Conservation (phyloP, 768 basidiomycete genomes). For the Myochromella boudieri region DNA sequence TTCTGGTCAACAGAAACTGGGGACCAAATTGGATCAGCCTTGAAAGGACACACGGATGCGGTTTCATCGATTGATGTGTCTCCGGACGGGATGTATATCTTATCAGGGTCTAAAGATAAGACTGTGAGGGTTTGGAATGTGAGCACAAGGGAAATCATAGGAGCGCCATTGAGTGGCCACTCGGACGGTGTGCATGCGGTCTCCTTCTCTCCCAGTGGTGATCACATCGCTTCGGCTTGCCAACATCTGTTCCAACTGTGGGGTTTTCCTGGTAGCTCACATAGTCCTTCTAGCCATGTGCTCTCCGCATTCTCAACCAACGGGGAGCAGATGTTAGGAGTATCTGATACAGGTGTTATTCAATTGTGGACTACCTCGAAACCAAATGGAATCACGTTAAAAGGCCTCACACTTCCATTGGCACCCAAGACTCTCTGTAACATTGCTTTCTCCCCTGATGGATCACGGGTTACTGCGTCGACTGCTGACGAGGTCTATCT, state of each 20-base stretch:
- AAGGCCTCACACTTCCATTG: too few relatives aligned
- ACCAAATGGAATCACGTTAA: background rate
- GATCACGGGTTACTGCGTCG: background rate
- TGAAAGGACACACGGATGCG: background rate
- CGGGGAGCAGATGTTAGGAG: background rate
- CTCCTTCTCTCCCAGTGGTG: background rate
- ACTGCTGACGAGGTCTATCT: background rate
- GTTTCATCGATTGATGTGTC: constrained; percentile 14
- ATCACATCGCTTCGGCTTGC: background rate
- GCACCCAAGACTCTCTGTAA: background rate
- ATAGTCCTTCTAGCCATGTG: background rate
- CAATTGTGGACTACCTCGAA: background rate
- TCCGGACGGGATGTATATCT: constrained; percentile 9
- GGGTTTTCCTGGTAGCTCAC: background rate
- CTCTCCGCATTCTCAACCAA: background rate
- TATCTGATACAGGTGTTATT: background rate
- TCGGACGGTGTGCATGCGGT: background rate
- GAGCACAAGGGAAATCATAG: background rate
- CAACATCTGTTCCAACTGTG: background rate
- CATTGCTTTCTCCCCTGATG: constrained; percentile 2
- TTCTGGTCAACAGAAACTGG: constrained; percentile 19
- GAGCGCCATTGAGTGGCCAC: background rate
- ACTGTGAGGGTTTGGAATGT: constrained; percentile 4
- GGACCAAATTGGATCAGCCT: background rate
- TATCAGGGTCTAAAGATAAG: background rate